A percentile compares a stretch with the other conserved stretches of the same genome.
Conservation (phyloP, 2,329 filamentous ascomycete species). For the Apiospora sp. region DNA sequence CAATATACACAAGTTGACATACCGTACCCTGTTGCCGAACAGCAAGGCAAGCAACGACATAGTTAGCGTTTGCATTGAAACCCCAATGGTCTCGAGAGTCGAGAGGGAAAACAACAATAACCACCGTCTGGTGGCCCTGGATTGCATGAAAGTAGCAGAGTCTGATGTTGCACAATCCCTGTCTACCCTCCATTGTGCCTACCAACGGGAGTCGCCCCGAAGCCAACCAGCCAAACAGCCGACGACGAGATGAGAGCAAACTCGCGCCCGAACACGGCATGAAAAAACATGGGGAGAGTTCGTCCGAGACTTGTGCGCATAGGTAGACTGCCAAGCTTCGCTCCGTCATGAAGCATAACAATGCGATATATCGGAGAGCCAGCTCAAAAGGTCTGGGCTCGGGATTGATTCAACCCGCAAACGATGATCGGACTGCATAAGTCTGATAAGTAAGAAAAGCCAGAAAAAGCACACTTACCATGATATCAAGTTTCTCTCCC, state of each 20-base stretch:
- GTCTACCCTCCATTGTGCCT: not conserved
- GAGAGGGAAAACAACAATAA: too few relatives aligned
- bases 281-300: not conserved
- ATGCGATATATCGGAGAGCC: not conserved
- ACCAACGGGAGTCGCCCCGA: not conserved
- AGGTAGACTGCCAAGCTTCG: conserved; percentile 9
- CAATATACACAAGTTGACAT: too few relatives aligned
- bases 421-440: not conserved
- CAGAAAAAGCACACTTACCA: not conserved
- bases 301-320: not conserved
- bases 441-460: not conserved
- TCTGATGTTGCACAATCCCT: conserved; percentile 1
- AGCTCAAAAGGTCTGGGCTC: not conserved
- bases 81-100: not conserved
- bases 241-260: not conserved
- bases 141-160: not conserved
- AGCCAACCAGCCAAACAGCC: not conserved
- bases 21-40: not conserved
- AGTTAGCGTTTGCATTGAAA: not conserved
- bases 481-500: not conserved
- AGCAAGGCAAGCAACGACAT: not conserved
- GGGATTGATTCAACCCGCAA: not conserved
- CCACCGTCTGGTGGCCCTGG: not conserved
- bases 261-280: not conserved
- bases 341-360: not conserved